phyloP scores from a whole-genome alignment of 208 protist species.

The Leishmania lainsoni region DNA sequence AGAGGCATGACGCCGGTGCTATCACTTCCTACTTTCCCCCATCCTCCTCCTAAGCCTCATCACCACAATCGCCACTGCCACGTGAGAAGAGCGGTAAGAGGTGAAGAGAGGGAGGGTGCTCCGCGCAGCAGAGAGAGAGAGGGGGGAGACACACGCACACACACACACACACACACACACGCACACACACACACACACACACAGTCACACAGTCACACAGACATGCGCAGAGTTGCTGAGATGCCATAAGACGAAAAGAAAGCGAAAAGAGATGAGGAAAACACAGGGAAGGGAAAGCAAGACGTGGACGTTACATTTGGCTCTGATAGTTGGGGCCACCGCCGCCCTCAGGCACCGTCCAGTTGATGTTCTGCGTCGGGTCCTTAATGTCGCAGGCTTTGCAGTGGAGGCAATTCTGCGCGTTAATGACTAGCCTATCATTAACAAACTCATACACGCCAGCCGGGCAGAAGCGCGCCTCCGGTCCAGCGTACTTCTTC shows the following conservation, averaged over 20 bases:
- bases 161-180: not conserved
- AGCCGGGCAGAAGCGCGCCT: conserved; percentile 96
- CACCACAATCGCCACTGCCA: not conserved
- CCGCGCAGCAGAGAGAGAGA: not conserved
- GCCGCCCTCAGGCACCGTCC: conserved; percentile 94
- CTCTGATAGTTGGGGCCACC: conserved; percentile 87
- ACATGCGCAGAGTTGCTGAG: not conserved
- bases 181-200: not conserved
- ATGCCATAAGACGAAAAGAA: not conserved
- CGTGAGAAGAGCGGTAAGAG: not conserved
- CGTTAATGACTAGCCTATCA: conserved; percentile 96
- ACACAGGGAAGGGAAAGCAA: not conserved
- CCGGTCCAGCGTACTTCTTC: conserved; percentile 90
- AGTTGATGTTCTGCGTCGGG: conserved; percentile 98
- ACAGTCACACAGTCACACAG: no score
- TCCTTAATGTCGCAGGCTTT: conserved; percentile 99
- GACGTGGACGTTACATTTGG: conserved; percentile 61
- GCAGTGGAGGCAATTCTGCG: conserved; percentile 99
- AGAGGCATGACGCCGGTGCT: not conserved
- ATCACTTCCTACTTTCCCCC: not conserved
- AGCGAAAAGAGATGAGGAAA: not conserved
- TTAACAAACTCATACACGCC: conserved; percentile 96
- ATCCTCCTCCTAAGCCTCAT: not conserved
- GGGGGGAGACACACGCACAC: not conserved
- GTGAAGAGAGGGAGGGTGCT: not conserved